A percentile compares a stretch with the other conserved stretches of the same genome.
These are phyloP conservation scores for Capronia coronata DNA, from an alignment of 2,329 filamentous ascomycete species.

Conservation along the genomic window DNA sequence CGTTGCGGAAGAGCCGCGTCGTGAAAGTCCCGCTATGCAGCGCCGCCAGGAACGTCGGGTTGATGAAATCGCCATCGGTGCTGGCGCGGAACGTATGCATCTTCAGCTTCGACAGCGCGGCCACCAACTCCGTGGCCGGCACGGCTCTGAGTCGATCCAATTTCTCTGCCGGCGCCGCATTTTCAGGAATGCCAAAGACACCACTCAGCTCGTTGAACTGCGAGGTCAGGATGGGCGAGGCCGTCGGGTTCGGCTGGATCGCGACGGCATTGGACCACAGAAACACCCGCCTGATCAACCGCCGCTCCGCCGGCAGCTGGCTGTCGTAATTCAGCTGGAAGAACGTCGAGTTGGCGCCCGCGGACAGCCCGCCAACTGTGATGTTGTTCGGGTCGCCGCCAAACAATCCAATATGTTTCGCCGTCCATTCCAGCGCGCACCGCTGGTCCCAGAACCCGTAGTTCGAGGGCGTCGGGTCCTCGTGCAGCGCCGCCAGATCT, in stretches of 20 bases:
- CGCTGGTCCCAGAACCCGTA: constrained; percentile 46
- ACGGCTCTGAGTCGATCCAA: constrained; percentile 33
- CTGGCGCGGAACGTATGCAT: constrained; percentile 44
- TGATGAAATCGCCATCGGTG: constrained; percentile 40
- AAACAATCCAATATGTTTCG: constrained; percentile 43
- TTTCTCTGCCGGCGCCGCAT: constrained; percentile 30
- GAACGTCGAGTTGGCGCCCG: constrained; percentile 42
- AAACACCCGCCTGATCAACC: constrained; percentile 36
- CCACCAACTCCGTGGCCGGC: constrained; percentile 32
- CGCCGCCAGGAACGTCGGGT: constrained; percentile 37
- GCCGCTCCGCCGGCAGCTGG: constrained; percentile 23
- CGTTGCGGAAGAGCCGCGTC: constrained; percentile 34
- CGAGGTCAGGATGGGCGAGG: constrained; percentile 33
- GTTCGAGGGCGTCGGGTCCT: constrained; percentile 35
- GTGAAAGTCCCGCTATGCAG: constrained; percentile 36
- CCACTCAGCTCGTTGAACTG: constrained; percentile 43
- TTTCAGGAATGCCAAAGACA: constrained; percentile 31
- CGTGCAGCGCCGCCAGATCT: constrained; percentile 33
- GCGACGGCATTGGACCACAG: constrained; percentile 45
- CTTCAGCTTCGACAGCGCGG: constrained; percentile 36
- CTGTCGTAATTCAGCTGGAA: constrained; percentile 39
- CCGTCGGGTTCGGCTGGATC: constrained; percentile 38
- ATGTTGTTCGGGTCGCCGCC: constrained; percentile 44
- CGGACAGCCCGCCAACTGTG: constrained; percentile 41
- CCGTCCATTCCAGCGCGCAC: constrained; percentile 47